These are phyloP conservation scores for Termitomyces sp. DNA, from an alignment of 768 basidiomycete species.

Conservation along the genomic window DNA sequence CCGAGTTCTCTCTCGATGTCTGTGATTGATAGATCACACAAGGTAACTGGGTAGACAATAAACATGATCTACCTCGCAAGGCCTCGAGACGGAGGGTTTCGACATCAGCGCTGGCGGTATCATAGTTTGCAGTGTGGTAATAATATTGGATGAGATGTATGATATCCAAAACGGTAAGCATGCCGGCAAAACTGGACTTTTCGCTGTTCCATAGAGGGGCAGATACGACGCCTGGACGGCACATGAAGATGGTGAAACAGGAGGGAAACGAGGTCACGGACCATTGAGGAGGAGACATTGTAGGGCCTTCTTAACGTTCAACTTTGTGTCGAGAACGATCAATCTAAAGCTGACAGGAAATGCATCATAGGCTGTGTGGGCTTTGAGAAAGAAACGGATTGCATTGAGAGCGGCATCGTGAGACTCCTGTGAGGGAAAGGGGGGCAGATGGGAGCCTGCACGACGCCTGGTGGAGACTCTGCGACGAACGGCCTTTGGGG, in stretches of 20 bases:
- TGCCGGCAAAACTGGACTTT: conserved; percentile 87
- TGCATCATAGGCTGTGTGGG: conserved; percentile 89
- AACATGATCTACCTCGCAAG: conserved; percentile 59
- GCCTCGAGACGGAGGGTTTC: conserved; percentile 88
- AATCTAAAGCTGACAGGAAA: conserved; percentile 96
- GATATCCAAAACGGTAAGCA: conserved; percentile 99
- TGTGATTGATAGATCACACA: conserved; percentile 24
- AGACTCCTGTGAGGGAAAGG: conserved; percentile 47
- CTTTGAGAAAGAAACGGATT: conserved; percentile 80
- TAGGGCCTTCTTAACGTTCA: conserved; percentile 93
- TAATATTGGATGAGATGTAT: conserved; percentile 99
- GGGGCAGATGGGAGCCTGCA: conserved; percentile 53
- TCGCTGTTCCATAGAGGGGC: conserved; percentile 98
- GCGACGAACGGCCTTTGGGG: conserved; percentile 46
- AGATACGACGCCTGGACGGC: conserved; percentile 80
- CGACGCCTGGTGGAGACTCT: conserved; percentile 53
- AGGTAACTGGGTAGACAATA: conserved; percentile 2
- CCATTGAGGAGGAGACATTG: conserved; percentile 83
- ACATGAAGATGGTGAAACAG: conserved; percentile 6
- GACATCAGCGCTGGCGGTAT: conserved; percentile 83
- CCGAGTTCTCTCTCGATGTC: conserved; percentile 92
- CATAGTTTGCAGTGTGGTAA: conserved; percentile 81
- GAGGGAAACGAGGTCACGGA: conserved; percentile 18
- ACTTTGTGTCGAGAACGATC: conserved; percentile 93
- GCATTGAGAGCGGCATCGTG: conserved; percentile 63